Evolutionary conservation across 1,139 yeast genomes (phyloP), one percentile per base, ranked within the genome.

Genomic region (Lipomyces yarrowii): DNA sequence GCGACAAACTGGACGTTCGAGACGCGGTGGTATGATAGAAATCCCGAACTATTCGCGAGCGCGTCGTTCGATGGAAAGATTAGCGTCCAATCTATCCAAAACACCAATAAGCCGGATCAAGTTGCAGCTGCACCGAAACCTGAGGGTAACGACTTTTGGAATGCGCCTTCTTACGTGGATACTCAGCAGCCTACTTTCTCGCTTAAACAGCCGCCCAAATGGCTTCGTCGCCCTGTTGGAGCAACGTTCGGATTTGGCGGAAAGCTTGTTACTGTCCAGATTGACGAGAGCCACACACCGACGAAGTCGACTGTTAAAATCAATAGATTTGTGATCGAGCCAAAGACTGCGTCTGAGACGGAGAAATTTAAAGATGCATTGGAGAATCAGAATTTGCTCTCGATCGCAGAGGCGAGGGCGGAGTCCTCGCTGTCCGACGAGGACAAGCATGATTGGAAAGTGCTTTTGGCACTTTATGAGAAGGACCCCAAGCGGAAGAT

Each of bases 231-330:
- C 70, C 92, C 92, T n/a, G 82, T 85, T 2, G 82, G 88, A 59
- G 97, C 89, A 10, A 82, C 87, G 4, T 96, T 96, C 81, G 99
- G 97, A 0, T 94, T 92, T 79, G 99, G 99, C 64, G 96, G 97
- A 56, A 91, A 90, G 78, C 78, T 94, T 59, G 96, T 90, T 7
- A 77, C 83, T 10, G 86, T 91, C 39, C 76, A 78, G 56, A 80
- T 81, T 48, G 79, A 79, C 63, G 78, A 75, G 59, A 77, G 79
- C 8, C 42, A 53, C 79, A 23, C 30, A 13, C 30, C 26, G 67
- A 64, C 42, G 71, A 72, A 51, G 73, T 71, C 32, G 26, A 60
- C 80, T 15, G 82, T 91, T 21, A 76, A 78, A 18, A 82, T 91
- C 64, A 76, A 82, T 48, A 86, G 84, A 71, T 82, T 86, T 65